A percentile compares a stretch with the other conserved stretches of the same genome.
Conservation (phyloP, 306 rosid genomes). For the Astragalus membranaceus region DNA sequence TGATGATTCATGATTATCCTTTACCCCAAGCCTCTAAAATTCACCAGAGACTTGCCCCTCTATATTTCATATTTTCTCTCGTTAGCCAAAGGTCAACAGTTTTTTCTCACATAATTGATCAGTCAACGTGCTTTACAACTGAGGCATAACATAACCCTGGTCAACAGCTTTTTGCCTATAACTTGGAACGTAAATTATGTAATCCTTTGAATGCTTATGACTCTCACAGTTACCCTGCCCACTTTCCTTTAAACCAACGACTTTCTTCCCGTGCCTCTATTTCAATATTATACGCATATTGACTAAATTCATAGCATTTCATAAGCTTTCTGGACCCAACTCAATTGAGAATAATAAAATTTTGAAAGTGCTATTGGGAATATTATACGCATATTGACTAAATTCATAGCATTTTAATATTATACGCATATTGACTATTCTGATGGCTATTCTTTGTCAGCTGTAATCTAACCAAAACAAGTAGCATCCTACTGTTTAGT, state of each 20-base stretch:
- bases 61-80: neutral
- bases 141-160: neutral
- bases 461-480: neutral
- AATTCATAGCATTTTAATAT: too few relatives aligned
- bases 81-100: too few relatives aligned
- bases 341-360: neutral
- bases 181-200: constrained; percentile 11
- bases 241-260: constrained; percentile 3
- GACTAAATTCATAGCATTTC: constrained; percentile 2
- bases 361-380: neutral
- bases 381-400: too few relatives aligned
- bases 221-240: neutral
- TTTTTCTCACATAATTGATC: neutral
- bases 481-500: neutral
- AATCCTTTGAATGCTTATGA: constrained; percentile 3
- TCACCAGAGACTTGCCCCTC: too few relatives aligned
- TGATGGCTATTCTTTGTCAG: neutral
- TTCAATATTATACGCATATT: neutral
- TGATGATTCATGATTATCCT: neutral
- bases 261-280: neutral
- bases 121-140: neutral
- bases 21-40: neutral
- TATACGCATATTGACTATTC: too few relatives aligned
- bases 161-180: constrained; percentile 1
- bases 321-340: neutral